phyloP scores from a whole-genome alignment of 257 asterid genomes.

The Rehmannia glutinosa region DNA sequence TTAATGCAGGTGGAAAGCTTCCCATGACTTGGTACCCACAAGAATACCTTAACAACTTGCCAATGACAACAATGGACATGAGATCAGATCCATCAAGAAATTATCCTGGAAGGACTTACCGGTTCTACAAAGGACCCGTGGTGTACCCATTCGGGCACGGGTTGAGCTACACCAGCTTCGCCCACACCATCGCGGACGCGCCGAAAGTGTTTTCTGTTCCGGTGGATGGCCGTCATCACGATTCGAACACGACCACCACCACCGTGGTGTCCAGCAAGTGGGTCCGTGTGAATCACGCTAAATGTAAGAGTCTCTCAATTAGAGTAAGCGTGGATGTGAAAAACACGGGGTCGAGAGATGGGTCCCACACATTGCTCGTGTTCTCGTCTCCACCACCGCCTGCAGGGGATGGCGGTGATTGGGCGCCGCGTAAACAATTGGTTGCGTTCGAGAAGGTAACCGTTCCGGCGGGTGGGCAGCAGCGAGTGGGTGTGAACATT shows the following conservation, averaged over 20 bases:
- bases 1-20: slow-evolving; percentile 56
- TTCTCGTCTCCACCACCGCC: slow-evolving; percentile 50
- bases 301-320: slow-evolving; percentile 41
- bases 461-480: slow-evolving; percentile 32
- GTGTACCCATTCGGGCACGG: slow-evolving; percentile 81
- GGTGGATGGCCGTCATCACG: slow-evolving; percentile 39
- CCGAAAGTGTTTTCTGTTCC: slow-evolving; percentile 45
- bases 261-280: slow-evolving; percentile 30
- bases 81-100: slow-evolving; percentile 44
- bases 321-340: slow-evolving; percentile 44
- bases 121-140: slow-evolving; percentile 72
- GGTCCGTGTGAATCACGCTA: slow-evolving; percentile 44
- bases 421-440: slow-evolving; percentile 59
- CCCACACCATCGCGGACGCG: slow-evolving; percentile 41
- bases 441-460: slow-evolving; percentile 57
- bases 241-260: slow-evolving; percentile 24
- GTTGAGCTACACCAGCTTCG: slow-evolving; percentile 68
- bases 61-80: slow-evolving; percentile 79
- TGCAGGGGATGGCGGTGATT: slow-evolving; percentile 1
- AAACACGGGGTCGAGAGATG: slow-evolving; percentile 52
- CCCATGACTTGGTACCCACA: slow-evolving; percentile 90
- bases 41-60: slow-evolving; percentile 49
- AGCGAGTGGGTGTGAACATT: slow-evolving; percentile 32
- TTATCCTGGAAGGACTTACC: slow-evolving; percentile 74
- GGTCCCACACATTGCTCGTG: slow-evolving; percentile 63